phyloP scores from a whole-genome alignment of 805 yeast genomes.

The Pichia cabralensis region DNA sequence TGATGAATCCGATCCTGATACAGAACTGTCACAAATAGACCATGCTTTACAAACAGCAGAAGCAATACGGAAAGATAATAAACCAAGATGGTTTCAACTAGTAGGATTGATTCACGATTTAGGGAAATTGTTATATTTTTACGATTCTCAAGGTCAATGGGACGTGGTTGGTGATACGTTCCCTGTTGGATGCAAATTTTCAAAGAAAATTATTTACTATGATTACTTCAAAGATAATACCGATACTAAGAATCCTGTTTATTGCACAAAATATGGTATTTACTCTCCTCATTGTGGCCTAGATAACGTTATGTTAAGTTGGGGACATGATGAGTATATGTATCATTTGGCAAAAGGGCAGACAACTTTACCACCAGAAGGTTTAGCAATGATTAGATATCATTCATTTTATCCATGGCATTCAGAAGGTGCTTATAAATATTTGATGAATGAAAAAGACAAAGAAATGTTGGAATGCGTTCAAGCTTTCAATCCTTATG shows the following conservation, averaged over 20 bases:
- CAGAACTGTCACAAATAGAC: conserved; percentile 63
- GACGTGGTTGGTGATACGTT: conserved; percentile 75
- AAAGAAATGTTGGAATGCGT: conserved; percentile 52
- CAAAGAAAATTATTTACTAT: conserved; percentile 48
- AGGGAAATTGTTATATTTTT: conserved; percentile 60
- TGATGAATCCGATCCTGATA: conserved; percentile 70
- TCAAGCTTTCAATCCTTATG: conserved; percentile 57
- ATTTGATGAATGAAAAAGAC: conserved; percentile 57
- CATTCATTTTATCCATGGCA: conserved; percentile 76
- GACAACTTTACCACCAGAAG: conserved; percentile 55
- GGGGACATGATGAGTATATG: conserved; percentile 80
- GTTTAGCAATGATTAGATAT: conserved; percentile 63
- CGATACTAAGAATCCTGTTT: conserved; percentile 52
- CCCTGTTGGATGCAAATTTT: conserved; percentile 63
- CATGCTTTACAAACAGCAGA: conserved; percentile 72
- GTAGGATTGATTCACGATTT: conserved; percentile 66
- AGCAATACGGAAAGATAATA: conserved; percentile 55
- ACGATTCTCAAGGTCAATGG: conserved; percentile 70
- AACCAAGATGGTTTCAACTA: conserved; percentile 69
- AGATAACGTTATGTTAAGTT: conserved; percentile 59
- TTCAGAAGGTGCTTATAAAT: conserved; percentile 54
- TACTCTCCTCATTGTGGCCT: conserved; percentile 57
- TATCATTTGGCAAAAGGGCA: conserved; percentile 59
- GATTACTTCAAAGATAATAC: conserved; percentile 53
- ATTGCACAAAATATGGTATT: conserved; percentile 56